phyloP scores from a whole-genome alignment of 805 yeast species.

The Kregervanrija fluxuum region DNA sequence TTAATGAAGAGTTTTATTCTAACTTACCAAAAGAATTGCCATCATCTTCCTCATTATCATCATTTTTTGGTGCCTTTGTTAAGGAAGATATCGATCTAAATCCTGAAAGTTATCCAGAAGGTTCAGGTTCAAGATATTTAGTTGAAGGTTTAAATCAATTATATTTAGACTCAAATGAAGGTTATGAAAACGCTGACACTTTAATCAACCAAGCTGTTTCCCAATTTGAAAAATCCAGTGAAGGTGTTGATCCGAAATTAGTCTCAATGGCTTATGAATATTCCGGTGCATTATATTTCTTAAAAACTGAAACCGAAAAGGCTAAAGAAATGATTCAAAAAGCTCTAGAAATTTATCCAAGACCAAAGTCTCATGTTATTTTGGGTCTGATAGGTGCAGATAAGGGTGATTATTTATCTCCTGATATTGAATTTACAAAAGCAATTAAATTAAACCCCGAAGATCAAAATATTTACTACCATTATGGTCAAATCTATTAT shows the following conservation, averaged over 20 bases:
- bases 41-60: slow-evolving; percentile 72
- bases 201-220: slow-evolving; percentile 52
- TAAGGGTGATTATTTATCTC: slow-evolving; percentile 52
- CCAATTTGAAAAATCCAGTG: slow-evolving; percentile 25
- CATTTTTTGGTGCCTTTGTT: slow-evolving; percentile 84
- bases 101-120: slow-evolving; percentile 42
- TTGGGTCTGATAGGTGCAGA: slow-evolving; percentile 82
- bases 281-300: slow-evolving; percentile 73
- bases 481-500: slow-evolving; percentile 87
- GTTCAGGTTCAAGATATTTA: slow-evolving; percentile 58
- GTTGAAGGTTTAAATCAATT: slow-evolving; percentile 53
- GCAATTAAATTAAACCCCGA: slow-evolving; percentile 66
- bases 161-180: slow-evolving; percentile 42
- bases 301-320: slow-evolving; percentile 61
- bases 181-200: slow-evolving; percentile 56
- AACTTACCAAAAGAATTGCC: slow-evolving; percentile 55
- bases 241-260: slow-evolving; percentile 29
- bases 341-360: slow-evolving; percentile 61
- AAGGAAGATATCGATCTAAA: slow-evolving; percentile 40
- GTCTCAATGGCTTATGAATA: slow-evolving; percentile 79
- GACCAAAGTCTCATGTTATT: slow-evolving; percentile 76
- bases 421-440: slow-evolving; percentile 57
- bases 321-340: slow-evolving; percentile 60
- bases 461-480: slow-evolving; percentile 83
- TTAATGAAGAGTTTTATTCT: slow-evolving; percentile 55